Base-by-base conservation (phyloP, 2,329 filamentous ascomycete genomes). In the Ambrosiella beaveri region DNA sequence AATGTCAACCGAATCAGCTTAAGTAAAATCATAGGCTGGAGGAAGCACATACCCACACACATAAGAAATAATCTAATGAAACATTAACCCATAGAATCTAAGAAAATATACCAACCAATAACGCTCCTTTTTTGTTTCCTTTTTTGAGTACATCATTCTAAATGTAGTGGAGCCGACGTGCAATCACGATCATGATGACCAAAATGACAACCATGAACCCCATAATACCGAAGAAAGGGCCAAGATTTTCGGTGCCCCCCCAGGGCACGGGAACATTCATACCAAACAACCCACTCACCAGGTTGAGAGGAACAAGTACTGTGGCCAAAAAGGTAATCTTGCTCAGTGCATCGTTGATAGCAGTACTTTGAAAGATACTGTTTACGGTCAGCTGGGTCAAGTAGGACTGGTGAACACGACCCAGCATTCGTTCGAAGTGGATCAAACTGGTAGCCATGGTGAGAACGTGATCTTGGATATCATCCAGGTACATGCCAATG, bases 401-500 rank as follows among this genome's bases (percentile, higher is more conserved):
- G 67, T 98, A 97, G 70, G 97, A 98, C 74, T 86, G 88, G 73
- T 98, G 93, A 1, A 87, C 86, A 19, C 93, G 85, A 36, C 86
- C 90, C 54, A 98, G 78, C 78, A 98, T 96, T 76, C 97, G 97
- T 70, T 98, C 93, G 64, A 95, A 96, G 68, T 98, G 93, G 0
- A 82, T 82, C 65, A 98, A 71, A 70, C 95, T 98, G 64, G 87
- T 93, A 79, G 95, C 95, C 91, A 97, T 97, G 51, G 93, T 98
- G 61, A 98, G 88, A 57, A 98, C 91, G 78, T 98, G 93, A 71
- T 98, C 93, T 71, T 98, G 93, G 63, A 98, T 96, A 71, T 98
- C 93, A 66, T 88, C 88, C 40, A 98, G 79, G 68, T 98, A 98
- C 65, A 98, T 80, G 19, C 90, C 93, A 63, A 98, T 95, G 67